phyloP scores from a whole-genome alignment of 495 filamentous ascomycete genomes.

The Talaromyces liani region DNA sequence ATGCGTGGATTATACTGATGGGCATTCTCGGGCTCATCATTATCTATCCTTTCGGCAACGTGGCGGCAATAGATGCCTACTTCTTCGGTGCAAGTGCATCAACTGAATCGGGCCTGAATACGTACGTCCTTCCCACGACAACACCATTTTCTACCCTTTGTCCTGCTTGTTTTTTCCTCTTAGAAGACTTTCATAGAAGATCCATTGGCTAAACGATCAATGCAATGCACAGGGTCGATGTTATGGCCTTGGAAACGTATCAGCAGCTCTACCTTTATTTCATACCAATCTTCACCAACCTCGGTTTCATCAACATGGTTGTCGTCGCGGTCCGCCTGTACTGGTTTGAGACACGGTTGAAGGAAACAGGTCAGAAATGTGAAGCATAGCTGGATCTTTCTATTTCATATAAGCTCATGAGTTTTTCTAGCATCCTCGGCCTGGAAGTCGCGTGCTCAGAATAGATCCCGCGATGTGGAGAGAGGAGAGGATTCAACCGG shows the following conservation, averaged over 20 bases:
- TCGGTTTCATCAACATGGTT: conserved; percentile 28
- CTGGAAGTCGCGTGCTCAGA: neutral
- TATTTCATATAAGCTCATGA: no score
- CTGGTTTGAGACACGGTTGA: conserved; percentile 28
- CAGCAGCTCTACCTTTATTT: conserved; percentile 34
- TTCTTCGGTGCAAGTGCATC: conserved; percentile 37
- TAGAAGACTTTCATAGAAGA: no score
- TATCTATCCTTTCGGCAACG: conserved; percentile 32
- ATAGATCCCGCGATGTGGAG: neutral
- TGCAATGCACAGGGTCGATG: conserved; percentile 20
- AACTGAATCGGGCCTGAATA: conserved; percentile 35
- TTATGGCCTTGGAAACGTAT: conserved; percentile 30
- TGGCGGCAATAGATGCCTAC: conserved; percentile 33
- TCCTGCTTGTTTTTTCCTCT: no score
- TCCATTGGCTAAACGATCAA: neutral
- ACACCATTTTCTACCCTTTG: no score
- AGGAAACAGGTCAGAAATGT: conserved; percentile 14
- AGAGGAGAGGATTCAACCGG: neutral
- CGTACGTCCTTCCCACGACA: no score
- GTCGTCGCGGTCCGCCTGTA: conserved; percentile 25
- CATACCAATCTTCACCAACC: conserved; percentile 24
- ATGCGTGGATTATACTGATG: conserved; percentile 29
- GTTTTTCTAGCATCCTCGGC: neutral
- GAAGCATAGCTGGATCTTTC: no score
- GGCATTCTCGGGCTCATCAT: conserved; percentile 27